Evolutionary conservation across 2,329 filamentous ascomycete species (phyloP).

Genomic region (Hortaea sp.): DNA sequence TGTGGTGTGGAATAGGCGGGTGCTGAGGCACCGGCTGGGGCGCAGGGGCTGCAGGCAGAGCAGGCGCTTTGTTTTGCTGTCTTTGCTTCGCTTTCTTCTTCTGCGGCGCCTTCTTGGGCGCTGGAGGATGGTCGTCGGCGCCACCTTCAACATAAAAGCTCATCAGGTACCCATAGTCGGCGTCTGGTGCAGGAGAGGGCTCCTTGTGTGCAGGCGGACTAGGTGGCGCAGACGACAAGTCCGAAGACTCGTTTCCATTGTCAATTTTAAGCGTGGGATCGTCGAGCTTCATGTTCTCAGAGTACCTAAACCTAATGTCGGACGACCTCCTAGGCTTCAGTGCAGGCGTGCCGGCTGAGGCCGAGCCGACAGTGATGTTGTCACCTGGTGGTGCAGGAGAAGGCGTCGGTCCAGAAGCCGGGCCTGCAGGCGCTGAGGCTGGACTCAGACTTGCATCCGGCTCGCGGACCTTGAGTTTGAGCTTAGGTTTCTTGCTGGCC

Average conservation of each 20-base stretch:
- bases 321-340: conserved; percentile 8
- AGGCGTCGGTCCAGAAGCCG: neutral
- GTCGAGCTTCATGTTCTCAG: conserved; percentile 9
- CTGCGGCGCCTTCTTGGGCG: neutral
- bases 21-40: neutral
- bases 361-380: conserved; percentile 13
- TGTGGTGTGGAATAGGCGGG: conserved; percentile 3
- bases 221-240: conserved; percentile 15
- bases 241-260: conserved; percentile 14
- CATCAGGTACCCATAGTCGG: conserved; percentile 22
- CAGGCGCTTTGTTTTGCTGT: neutral
- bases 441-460: conserved; percentile 5
- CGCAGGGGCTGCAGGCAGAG: neutral
- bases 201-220: conserved; percentile 7
- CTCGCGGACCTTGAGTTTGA: conserved; percentile 20
- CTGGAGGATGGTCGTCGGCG: conserved; percentile 9
- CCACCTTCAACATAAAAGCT: conserved; percentile 22
- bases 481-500: conserved; percentile 14
- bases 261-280: conserved; percentile 2
- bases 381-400: conserved; percentile 1
- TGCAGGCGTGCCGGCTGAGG: too few relatives aligned
- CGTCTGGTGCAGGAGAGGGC: conserved; percentile 5
- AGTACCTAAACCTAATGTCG: conserved; percentile 7
- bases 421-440: conserved; percentile 2
- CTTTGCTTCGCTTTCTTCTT: neutral